These are phyloP conservation scores for Elaeis guineensis DNA, from an alignment of 176 grass and related monocot genomes.

Conservation along the genomic window DNA sequence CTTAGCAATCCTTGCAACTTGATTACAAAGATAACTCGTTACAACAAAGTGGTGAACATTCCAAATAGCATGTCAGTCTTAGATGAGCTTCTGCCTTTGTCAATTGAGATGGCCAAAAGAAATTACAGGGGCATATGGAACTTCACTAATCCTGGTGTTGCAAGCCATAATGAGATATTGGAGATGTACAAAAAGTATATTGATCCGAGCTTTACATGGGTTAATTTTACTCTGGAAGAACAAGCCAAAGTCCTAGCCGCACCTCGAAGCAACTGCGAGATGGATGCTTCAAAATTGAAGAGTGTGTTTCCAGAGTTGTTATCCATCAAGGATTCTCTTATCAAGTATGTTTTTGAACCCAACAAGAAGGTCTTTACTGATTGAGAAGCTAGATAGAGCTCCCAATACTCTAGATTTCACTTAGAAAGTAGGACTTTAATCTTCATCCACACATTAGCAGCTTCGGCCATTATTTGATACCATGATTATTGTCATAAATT, in stretches of 20 bases:
- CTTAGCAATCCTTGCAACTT: slow-evolving; percentile 14
- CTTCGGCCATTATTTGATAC: background rate
- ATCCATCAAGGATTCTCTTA: slow-evolving; percentile 15
- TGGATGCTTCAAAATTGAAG: slow-evolving; percentile 18
- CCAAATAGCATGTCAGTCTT: slow-evolving; percentile 18
- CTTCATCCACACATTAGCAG: too few relatives aligned
- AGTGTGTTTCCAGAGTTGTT: slow-evolving; percentile 13
- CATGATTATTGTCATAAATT: too few relatives aligned
- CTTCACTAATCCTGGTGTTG: slow-evolving; percentile 18
- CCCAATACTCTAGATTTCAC: background rate
- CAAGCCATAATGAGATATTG: slow-evolving; percentile 17
- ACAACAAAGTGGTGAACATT: slow-evolving; percentile 18
- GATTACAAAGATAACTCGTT: slow-evolving; percentile 16
- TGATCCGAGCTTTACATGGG: slow-evolving; percentile 12
- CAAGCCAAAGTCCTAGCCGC: slow-evolving; percentile 16
- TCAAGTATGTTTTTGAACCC: slow-evolving; percentile 21
- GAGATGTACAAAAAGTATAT: slow-evolving; percentile 12
- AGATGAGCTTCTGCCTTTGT: slow-evolving; percentile 15
- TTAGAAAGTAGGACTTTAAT: background rate
- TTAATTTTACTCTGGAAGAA: slow-evolving; percentile 13
- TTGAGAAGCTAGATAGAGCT: background rate
- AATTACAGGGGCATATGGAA: slow-evolving; percentile 21
- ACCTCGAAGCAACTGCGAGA: slow-evolving; percentile 15
- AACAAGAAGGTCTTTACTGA: slow-evolving; percentile 16
- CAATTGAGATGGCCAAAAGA: slow-evolving; percentile 20